Evolutionary conservation across 1,284 basidiomycete genomes (phyloP), one percentile per base, ranked within the genome.

Genomic region (Mycosarcoma mackinlayi): DNA sequence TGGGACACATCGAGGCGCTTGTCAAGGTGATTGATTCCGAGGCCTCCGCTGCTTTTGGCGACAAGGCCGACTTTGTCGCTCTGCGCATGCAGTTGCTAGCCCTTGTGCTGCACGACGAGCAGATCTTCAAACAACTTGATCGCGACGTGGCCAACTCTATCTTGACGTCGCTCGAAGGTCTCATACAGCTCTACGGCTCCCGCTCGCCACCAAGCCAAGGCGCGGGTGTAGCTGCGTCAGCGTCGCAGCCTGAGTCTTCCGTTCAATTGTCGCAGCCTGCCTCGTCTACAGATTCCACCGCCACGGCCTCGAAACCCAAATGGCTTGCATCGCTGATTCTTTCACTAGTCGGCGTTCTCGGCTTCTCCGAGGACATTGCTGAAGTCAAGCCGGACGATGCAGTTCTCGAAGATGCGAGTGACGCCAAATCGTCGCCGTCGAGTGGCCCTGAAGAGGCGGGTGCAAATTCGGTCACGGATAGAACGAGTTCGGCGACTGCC

Each of bases 1-100:
- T 46, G 42, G 30, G 41, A n/a, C 38, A 61, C 44, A 46, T 73
- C 37, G 51, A 46, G 25, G 55, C 53, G 30, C 53, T 78, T 24
- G 59, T 76, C 47, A 58, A 57, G 49, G 51, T 62, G 28, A 50
- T 69, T 18, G 52, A 65, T 9, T 63, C 57, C 16, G 56, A 60
- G 11, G 68, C 53, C 2, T 31, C 47, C 0, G 59, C 44, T n/a
- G 58, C 75, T 21, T 55, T 71, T 39, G 48, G 47, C 18, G 27
- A 51, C 48, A 61, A 61, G 59, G 52, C 69, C 41, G 60, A 69
- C 47, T 52, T 67, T 52, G 46, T 95, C 38, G 88, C 90, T 11
- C 90, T 92, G 59, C 87, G 94, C 40, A 91, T 92, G 70, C 90
- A 92, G 51, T 85, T 97, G 9, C 85, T 95, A n/a, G 92, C 93